A percentile compares a stretch with the other conserved stretches of the same genome.
Evolutionary conservation across 2,329 filamentous ascomycete genomes (phyloP).

Genomic region (Ascochyta fabae): DNA sequence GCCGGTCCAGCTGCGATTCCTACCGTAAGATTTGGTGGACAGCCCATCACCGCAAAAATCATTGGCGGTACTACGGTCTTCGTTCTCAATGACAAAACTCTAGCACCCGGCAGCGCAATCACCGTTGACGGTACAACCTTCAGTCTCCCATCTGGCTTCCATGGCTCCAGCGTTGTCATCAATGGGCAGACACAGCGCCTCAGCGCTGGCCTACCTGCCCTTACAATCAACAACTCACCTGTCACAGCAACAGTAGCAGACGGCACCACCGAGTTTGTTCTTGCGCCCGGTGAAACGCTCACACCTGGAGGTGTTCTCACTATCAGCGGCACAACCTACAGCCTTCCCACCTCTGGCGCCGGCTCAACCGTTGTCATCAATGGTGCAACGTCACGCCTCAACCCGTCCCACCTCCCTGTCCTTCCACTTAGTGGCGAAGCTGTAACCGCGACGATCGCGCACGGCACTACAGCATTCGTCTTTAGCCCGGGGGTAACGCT

Average conservation of each 20-base stretch:
- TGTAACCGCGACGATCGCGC: constrained; percentile 22
- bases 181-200: constrained; percentile 33
- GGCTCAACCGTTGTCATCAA: constrained; percentile 37
- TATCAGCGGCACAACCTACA: constrained; percentile 30
- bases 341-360: constrained; percentile 25
- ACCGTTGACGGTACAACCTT: constrained; percentile 37
- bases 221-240: constrained; percentile 14
- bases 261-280: constrained; percentile 27
- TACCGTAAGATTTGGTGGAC: constrained; percentile 29
- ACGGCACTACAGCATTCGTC: constrained; percentile 36
- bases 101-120: constrained; percentile 31
- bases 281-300: constrained; percentile 29
- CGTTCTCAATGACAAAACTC: constrained; percentile 25
- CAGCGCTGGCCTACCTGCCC: constrained; percentile 17
- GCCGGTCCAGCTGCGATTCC: constrained; percentile 23
- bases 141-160: constrained; percentile 25
- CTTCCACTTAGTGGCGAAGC: constrained; percentile 21
- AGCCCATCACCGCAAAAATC: constrained; percentile 30
- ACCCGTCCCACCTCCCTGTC: constrained; percentile 15
- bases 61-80: constrained; percentile 35
- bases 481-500: constrained; percentile 34
- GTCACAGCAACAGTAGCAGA: constrained; percentile 14
- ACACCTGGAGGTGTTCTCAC: constrained; percentile 27
- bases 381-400: constrained; percentile 33
- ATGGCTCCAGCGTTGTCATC: constrained; percentile 28